Conservation (phyloP, 2,329 filamentous ascomycete genomes). For the Epichloe coenophiala region DNA sequence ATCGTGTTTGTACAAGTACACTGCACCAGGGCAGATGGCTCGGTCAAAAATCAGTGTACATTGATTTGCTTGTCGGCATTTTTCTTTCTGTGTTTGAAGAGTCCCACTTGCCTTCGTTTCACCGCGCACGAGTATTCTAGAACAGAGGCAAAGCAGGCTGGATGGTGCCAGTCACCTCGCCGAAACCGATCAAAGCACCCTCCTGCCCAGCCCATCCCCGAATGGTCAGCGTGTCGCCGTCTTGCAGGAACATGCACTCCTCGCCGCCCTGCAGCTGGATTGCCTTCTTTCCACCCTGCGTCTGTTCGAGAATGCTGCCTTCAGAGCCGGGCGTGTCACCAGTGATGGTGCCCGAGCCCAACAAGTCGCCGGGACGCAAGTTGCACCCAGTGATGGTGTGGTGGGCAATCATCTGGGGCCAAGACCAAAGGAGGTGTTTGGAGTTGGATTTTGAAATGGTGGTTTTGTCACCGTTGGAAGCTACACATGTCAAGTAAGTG, state of each 20-base stretch:
- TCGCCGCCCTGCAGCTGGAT: slow-evolving; percentile 51
- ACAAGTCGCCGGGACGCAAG: slow-evolving; percentile 57
- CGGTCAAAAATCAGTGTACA: too few species aligned
- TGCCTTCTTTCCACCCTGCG: slow-evolving; percentile 50
- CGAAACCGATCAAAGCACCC: slow-evolving; percentile 60
- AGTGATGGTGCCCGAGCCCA: slow-evolving; percentile 65
- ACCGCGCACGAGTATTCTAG: slow-evolving; percentile 4
- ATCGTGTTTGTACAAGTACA: neutral
- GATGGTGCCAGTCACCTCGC: slow-evolving; percentile 55
- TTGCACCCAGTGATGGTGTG: slow-evolving; percentile 68
- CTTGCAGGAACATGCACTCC: slow-evolving; percentile 56
- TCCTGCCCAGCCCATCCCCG: slow-evolving; percentile 53
- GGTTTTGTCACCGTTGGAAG: slow-evolving; percentile 17
- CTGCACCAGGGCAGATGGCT: too few species aligned
- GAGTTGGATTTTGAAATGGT: slow-evolving; percentile 22
- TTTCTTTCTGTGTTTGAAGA: neutral
- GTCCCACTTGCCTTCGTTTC: neutral
- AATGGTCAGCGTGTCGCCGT: slow-evolving; percentile 58
- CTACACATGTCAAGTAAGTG: slow-evolving; percentile 7
- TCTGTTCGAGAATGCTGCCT: slow-evolving; percentile 62
- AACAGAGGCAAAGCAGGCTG: slow-evolving; percentile 18
- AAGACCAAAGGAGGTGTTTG: slow-evolving; percentile 56
- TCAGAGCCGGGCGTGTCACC: slow-evolving; percentile 50
- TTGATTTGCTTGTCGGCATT: too few species aligned
- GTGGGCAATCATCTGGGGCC: slow-evolving; percentile 73